Conservation (phyloP, 2,329 filamentous ascomycete genomes). For the Mycosphaerella sp. region DNA sequence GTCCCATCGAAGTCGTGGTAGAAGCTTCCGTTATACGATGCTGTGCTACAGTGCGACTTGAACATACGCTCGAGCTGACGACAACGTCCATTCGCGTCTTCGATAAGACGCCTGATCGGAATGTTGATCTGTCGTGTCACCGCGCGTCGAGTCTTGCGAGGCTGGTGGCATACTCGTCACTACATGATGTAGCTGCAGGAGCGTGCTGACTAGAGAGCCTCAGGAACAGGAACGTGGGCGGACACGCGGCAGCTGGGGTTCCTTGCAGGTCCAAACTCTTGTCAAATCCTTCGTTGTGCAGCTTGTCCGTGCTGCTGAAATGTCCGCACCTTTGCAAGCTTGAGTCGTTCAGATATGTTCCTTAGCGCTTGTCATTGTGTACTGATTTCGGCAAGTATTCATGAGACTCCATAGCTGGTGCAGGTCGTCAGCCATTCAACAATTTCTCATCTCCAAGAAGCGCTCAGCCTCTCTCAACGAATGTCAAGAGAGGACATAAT, state of each 20-base stretch:
- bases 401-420: too few species aligned
- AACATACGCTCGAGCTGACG: background rate
- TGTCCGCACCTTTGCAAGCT: background rate
- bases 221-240: background rate
- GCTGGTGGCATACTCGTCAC: background rate
- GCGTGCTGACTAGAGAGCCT: background rate
- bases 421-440: too few species aligned
- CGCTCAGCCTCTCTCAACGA: too few species aligned
- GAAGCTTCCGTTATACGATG: background rate
- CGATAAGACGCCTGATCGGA: background rate
- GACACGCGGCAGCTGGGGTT: background rate
- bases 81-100: background rate
- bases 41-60: background rate
- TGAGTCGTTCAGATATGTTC: background rate
- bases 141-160: background rate
- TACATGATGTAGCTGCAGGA: background rate
- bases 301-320: background rate
- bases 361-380: too few species aligned
- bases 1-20: background rate
- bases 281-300: background rate
- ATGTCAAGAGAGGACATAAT: background rate
- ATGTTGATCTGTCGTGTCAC: background rate
- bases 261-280: background rate
- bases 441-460: too few species aligned
- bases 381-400: too few species aligned